Conservation (phyloP, 2,329 filamentous ascomycete species). For the Trichoderma citrinoviride region DNA sequence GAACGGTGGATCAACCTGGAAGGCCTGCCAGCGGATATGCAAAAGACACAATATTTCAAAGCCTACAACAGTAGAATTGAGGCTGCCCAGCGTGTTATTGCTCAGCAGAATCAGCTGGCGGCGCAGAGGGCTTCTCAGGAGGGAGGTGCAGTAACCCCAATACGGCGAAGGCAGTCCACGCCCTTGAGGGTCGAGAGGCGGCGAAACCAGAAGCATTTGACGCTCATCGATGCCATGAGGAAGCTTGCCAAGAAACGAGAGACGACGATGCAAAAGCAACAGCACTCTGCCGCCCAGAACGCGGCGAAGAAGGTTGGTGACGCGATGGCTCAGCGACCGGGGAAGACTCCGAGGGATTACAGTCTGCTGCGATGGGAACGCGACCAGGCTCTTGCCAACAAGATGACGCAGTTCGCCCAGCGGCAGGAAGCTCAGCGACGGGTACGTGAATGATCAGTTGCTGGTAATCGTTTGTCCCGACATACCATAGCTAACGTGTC, state of each 20-base stretch:
- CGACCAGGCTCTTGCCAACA: conserved; percentile 65
- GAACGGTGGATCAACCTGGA: conserved; percentile 94
- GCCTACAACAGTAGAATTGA: conserved; percentile 61
- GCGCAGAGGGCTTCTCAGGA: conserved; percentile 49
- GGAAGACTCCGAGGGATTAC: conserved; percentile 84
- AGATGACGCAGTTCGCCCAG: conserved; percentile 53
- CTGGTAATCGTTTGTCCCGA: neutral
- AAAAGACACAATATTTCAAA: conserved; percentile 93
- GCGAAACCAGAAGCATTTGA: conserved; percentile 80
- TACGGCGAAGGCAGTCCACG: conserved; percentile 67
- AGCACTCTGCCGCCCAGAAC: conserved; percentile 74
- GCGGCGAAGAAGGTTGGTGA: conserved; percentile 82
- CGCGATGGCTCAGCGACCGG: conserved; percentile 47
- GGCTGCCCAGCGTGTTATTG: conserved; percentile 54
- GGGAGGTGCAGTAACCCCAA: conserved; percentile 37
- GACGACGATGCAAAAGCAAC: conserved; percentile 78
- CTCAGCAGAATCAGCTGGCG: conserved; percentile 52
- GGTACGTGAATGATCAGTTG: conserved; percentile 40
- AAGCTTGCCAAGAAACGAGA: conserved; percentile 95
- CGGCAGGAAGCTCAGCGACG: conserved; percentile 60
- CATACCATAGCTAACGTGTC: conserved; percentile 29
- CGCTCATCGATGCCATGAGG: conserved; percentile 89
- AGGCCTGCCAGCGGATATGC: conserved; percentile 87
- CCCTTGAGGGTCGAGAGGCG: conserved; percentile 84
- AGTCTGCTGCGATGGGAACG: conserved; percentile 85